Percentiles rank a stretch among this genome's conserved stretches.
Evolutionary conservation across 768 basidiomycete species (phyloP).

Genomic region (Suillus hirtellus): DNA sequence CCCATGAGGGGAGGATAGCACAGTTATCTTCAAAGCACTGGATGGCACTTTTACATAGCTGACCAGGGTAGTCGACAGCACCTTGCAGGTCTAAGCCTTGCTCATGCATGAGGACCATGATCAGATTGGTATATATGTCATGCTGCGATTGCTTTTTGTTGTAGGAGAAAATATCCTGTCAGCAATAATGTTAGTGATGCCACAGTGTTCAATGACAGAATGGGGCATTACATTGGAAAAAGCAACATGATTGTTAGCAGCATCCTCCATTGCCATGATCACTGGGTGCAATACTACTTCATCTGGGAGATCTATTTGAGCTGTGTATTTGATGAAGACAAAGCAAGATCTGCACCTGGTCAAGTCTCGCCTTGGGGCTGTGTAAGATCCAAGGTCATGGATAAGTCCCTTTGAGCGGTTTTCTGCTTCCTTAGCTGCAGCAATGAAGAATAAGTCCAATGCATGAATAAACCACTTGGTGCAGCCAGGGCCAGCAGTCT

Average conservation of each 20-base stretch:
- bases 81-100: constrained; percentile 57
- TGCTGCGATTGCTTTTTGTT: constrained; percentile 71
- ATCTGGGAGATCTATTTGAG: constrained; percentile 51
- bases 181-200: constrained; percentile 5
- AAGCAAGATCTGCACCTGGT: constrained; percentile 52
- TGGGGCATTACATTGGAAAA: constrained; percentile 34
- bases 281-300: constrained; percentile 53
- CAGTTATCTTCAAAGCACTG: constrained; percentile 42
- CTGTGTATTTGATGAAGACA: constrained; percentile 54
- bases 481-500: too few species aligned
- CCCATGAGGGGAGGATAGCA: constrained; percentile 48
- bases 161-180: constrained; percentile 72
- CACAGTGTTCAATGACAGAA: constrained; percentile 1
- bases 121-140: constrained; percentile 65
- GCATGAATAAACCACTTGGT: constrained; percentile 40
- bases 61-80: constrained; percentile 64
- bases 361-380: constrained; percentile 51
- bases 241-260: constrained; percentile 40
- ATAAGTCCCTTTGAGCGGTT: constrained; percentile 38
- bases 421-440: constrained; percentile 43
- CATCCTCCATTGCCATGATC: constrained; percentile 44
- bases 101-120: constrained; percentile 64
- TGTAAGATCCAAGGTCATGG: constrained; percentile 51
- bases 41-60: constrained; percentile 57
- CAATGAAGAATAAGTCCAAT: constrained; percentile 40